A percentile compares a stretch with the other conserved stretches of the same genome.
Evolutionary conservation across 305 asterid species (phyloP).

Genomic region (Fraxinus floribunda): DNA sequence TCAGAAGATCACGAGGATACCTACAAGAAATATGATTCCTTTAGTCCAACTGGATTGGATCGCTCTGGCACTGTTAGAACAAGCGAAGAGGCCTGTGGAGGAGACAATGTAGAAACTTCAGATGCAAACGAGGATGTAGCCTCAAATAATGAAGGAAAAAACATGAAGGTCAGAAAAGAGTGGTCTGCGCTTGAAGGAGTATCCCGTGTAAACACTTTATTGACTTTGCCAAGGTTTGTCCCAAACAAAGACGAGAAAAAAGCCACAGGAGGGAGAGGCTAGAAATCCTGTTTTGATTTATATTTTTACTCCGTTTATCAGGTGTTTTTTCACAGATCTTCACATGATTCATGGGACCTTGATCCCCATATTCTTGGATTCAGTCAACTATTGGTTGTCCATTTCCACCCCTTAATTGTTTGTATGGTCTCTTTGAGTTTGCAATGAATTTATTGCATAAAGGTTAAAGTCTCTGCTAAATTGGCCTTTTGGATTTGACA

Average conservation of each 20-base stretch:
- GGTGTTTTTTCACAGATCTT: not conserved
- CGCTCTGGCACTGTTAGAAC: slow-evolving; percentile 33
- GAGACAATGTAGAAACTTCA: slow-evolving; percentile 22
- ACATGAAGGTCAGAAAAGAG: slow-evolving; percentile 35
- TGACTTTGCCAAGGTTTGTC: slow-evolving; percentile 67
- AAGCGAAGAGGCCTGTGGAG: slow-evolving; percentile 18
- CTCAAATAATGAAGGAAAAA: slow-evolving; percentile 35
- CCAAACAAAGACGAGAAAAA: slow-evolving; percentile 53
- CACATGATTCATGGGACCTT: not conserved
- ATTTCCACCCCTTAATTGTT: not conserved
- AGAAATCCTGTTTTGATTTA: slow-evolving; percentile 20
- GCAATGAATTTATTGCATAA: not conserved
- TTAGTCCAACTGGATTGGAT: slow-evolving; percentile 27
- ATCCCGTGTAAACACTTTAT: slow-evolving; percentile 64
- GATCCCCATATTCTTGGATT: not conserved
- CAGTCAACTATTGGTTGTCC: not conserved
- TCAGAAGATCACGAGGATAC: slow-evolving; percentile 26
- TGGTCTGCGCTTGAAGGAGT: slow-evolving; percentile 75
- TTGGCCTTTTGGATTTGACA: not conserved
- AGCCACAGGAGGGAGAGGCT: slow-evolving; percentile 39
- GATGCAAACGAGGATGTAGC: slow-evolving; percentile 27
- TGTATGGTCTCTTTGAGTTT: not conserved
- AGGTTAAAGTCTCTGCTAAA: not conserved
- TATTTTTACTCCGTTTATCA: not conserved
- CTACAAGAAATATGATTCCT: slow-evolving; percentile 1